Evolutionary conservation across 257 asterid genomes (phyloP).

Genomic region (Petunia axillaris): DNA sequence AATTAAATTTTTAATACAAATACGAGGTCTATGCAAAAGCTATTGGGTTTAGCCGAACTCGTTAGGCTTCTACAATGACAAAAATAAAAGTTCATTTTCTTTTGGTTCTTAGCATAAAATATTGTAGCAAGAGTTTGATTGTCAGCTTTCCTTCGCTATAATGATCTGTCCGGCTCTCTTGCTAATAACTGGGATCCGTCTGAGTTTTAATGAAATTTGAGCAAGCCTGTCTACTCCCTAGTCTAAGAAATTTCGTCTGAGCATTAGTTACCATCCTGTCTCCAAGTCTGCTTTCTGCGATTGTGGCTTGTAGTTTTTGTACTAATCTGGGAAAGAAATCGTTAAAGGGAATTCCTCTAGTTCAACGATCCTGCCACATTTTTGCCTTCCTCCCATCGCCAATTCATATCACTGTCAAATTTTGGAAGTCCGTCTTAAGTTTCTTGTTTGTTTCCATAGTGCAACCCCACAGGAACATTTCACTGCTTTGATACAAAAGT

Average conservation of each 20-base stretch:
- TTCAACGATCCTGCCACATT: conserved; percentile 19
- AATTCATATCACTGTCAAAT: neutral
- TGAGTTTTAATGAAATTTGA: neutral
- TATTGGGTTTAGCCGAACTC: too few species aligned
- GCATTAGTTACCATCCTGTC: neutral
- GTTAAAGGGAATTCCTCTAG: neutral
- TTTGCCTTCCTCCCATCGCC: neutral
- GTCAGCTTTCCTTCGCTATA: neutral
- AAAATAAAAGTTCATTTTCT: neutral
- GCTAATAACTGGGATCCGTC: conserved; percentile 16
- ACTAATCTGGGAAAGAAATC: conserved; percentile 10
- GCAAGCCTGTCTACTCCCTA: neutral
- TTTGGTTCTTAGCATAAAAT: conserved; percentile 14
- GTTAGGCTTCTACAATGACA: neutral
- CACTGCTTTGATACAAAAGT: conserved; percentile 10
- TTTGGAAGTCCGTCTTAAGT: neutral
- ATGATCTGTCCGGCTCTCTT: conserved; percentile 12
- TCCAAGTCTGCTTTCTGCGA: conserved; percentile 12
- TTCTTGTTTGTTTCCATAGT: conserved; percentile 15
- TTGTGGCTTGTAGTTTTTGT: neutral
- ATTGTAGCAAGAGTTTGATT: neutral
- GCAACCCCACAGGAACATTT: conserved; percentile 2
- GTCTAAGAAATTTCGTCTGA: neutral
- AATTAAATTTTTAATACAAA: too few species aligned
- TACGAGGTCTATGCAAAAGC: too few species aligned